Conservation (phyloP, 495 filamentous ascomycete genomes). For the Penicillium parvum region DNA sequence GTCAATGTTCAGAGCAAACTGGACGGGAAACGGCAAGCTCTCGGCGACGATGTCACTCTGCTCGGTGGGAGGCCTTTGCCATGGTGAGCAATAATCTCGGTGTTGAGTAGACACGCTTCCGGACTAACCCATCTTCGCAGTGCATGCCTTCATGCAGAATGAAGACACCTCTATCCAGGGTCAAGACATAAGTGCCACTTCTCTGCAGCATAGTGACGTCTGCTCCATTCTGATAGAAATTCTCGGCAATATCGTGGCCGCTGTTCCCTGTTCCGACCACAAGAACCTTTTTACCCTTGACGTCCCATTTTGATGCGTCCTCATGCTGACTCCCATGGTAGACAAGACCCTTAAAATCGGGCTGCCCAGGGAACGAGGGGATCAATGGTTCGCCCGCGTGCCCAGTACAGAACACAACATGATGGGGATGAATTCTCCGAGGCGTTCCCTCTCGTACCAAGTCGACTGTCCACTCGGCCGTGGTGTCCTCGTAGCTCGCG, state of each 20-base stretch:
- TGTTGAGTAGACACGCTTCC: constrained; percentile 10
- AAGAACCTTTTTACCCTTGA: constrained; percentile 55
- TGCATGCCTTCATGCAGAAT: constrained; percentile 47
- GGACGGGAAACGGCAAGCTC: too few species aligned
- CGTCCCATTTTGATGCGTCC: constrained; percentile 14
- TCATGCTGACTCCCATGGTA: constrained; percentile 26
- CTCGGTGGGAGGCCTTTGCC: too few species aligned
- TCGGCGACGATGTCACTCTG: too few species aligned
- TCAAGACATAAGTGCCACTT: constrained; percentile 61
- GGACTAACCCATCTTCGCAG: constrained; percentile 42
- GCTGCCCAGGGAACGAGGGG: constrained; percentile 29
- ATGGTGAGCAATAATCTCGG: too few species aligned
- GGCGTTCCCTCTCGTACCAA: constrained; percentile 36
- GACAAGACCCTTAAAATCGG: constrained; percentile 32
- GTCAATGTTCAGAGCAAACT: too few species aligned
- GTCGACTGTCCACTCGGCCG: constrained; percentile 52
- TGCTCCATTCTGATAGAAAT: constrained; percentile 61
- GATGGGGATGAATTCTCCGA: constrained; percentile 28
- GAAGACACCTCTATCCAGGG: too few species aligned
- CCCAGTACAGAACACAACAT: constrained; percentile 33
- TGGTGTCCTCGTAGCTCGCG: constrained; percentile 43
- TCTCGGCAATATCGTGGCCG: constrained; percentile 67
- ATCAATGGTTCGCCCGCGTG: constrained; percentile 32
- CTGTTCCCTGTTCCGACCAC: constrained; percentile 71
- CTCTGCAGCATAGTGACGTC: constrained; percentile 72